Percentiles rank a stretch among this genome's conserved stretches.
These are phyloP conservation scores for Lepiota subincarnata DNA, from an alignment of 768 basidiomycete species.

Conservation along the genomic window DNA sequence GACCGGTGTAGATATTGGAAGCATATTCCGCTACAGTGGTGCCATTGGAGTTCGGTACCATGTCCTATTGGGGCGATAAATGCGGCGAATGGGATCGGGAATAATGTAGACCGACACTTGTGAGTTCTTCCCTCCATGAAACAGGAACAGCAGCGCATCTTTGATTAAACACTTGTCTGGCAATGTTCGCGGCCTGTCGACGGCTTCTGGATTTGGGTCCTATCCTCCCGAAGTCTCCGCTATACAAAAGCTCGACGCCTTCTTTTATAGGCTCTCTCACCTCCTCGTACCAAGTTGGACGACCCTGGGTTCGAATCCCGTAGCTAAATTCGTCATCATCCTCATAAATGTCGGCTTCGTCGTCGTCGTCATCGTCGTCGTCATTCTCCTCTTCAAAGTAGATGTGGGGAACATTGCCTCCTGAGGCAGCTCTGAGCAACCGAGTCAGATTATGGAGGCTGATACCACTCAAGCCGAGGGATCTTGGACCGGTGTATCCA, in stretches of 20 bases:
- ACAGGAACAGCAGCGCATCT: slow-evolving; percentile 28
- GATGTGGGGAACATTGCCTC: slow-evolving; percentile 19
- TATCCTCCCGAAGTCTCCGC: slow-evolving; percentile 79
- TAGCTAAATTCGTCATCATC: slow-evolving; percentile 28
- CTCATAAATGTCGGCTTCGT: slow-evolving; percentile 31
- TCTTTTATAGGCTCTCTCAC: slow-evolving; percentile 56
- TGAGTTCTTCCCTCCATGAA: slow-evolving; percentile 6
- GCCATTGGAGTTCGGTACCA: slow-evolving; percentile 77
- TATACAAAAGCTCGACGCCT: slow-evolving; percentile 62
- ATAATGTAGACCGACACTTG: slow-evolving; percentile 5
- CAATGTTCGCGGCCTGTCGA: slow-evolving; percentile 35
- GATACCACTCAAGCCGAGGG: slow-evolving; percentile 24
- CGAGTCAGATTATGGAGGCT: slow-evolving; percentile 28
- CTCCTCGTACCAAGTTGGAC: slow-evolving; percentile 25
- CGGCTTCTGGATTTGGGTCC: slow-evolving; percentile 42
- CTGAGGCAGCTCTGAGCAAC: slow-evolving; percentile 20
- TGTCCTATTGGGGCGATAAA: slow-evolving; percentile 37
- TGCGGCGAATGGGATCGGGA: background rate
- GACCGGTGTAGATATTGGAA: slow-evolving; percentile 79
- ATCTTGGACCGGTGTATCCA: slow-evolving; percentile 11
- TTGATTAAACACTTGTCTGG: slow-evolving; percentile 44
- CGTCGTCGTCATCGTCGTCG: slow-evolving; percentile 24
- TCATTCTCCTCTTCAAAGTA: slow-evolving; percentile 33
- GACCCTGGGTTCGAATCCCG: background rate
- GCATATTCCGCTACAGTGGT: slow-evolving; percentile 72